These are phyloP conservation scores for Boletus eberwhitei DNA, from an alignment of 768 basidiomycete species.

Conservation along the genomic window DNA sequence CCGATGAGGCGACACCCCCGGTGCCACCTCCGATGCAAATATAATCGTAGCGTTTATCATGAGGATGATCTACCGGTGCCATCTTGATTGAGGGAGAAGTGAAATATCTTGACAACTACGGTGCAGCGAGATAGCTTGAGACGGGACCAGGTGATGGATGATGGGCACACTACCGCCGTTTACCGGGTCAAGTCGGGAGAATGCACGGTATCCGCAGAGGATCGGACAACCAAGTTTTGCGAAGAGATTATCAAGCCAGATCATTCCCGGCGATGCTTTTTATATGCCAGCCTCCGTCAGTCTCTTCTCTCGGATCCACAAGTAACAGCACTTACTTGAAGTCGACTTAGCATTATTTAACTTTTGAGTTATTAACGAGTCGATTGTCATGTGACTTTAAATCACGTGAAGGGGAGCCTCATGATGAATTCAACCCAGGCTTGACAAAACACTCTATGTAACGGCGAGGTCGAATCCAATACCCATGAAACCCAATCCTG, in stretches of 20 bases:
- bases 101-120: constrained; percentile 48
- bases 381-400: constrained; percentile 8
- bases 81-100: constrained; percentile 45
- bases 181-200: too few species aligned
- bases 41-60: constrained; percentile 70
- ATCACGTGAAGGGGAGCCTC: constrained; percentile 17
- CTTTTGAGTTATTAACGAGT: neutral
- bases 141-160: constrained; percentile 2
- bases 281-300: constrained; percentile 20
- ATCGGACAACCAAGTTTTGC: too few species aligned
- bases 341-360: too few species aligned
- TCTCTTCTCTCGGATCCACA: neutral
- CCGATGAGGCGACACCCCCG: constrained; percentile 86
- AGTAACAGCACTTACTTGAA: too few species aligned
- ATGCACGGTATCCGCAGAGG: too few species aligned
- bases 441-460: too few species aligned
- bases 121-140: neutral
- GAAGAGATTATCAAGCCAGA: too few species aligned
- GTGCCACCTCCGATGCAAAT: constrained; percentile 92
- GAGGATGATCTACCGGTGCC: constrained; percentile 70
- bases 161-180: constrained; percentile 1
- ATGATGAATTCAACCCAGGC: too few species aligned
- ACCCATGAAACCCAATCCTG: too few species aligned
- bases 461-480: too few species aligned
- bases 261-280: constrained; percentile 17